Base-by-base conservation (phyloP, 176 grass and related monocot species). In the Zoysia pacifica region DNA sequence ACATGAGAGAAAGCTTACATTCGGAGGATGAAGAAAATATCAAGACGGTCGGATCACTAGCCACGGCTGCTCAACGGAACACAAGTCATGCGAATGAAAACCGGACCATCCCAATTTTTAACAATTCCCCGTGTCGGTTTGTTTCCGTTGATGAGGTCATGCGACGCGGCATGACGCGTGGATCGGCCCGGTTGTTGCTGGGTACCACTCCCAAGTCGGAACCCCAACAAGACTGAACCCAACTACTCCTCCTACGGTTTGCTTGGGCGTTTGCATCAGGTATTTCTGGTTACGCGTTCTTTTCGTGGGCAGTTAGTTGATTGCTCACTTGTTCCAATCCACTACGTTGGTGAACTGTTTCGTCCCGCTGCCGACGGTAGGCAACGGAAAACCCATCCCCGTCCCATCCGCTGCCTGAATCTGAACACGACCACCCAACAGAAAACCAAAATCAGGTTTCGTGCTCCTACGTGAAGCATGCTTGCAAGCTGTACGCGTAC, bases 61-160 rank as follows among this genome's bases (percentile, higher is more conserved):
- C n/a, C 53, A 56, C 5, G 53, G 53, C n/a, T 56, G 53, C n/a
- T 56, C 5, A 56, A 56, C 66, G 2, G 18, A 48, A 69, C 3
- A n/a, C 43, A 10, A n/a, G 42, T 2, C 41, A 6, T 48, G 13
- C 50, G 11, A 54, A 1, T 5, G 13, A 16, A 5, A 55, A 56
- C 7, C 6, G 15, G 53, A 56, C n/a, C 52, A 56, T 5, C 4
- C 4, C 53, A 15, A 18, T 5, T 54, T 41, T 42, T 68, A 67
- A 5, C 5, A 48, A 41, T 58, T n/a, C 5, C 0, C 35, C 55
- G 68, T 68, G 81, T 83, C 62, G 68, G 86, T 78, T 79, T 88
- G 61, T 83, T 83, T n/a, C 69, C 37, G 80, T 79, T 83, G 80
- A 19, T 19, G 80, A 83, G 59, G 74, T 78, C 66, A 78, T 11